Evolutionary conservation across 2,329 filamentous ascomycete genomes (phyloP).

Genomic region (Zasmidium angulare): DNA sequence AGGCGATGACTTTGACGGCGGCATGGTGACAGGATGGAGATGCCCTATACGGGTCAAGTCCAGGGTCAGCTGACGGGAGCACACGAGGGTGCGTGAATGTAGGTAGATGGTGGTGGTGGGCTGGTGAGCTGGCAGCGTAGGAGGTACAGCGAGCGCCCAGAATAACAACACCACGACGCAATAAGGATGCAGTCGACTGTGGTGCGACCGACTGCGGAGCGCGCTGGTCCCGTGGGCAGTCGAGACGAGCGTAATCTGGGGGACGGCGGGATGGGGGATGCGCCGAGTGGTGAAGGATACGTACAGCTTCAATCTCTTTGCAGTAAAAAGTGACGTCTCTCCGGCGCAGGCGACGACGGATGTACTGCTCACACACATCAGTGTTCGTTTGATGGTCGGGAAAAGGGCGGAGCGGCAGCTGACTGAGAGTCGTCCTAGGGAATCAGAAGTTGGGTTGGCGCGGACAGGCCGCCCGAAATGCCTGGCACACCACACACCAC

Average conservation of each 20-base stretch:
- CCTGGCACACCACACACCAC: too few species aligned
- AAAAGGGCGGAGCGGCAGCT: neutral
- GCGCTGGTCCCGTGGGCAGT: neutral
- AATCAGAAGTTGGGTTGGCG: too few species aligned
- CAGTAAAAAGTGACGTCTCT: too few species aligned
- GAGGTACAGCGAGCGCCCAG: too few species aligned
- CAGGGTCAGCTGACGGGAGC: neutral
- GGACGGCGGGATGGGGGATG: neutral
- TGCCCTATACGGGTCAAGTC: neutral
- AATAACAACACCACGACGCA: too few species aligned
- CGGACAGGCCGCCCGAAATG: too few species aligned
- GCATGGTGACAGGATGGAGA: neutral
- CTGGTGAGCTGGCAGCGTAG: slow-evolving; percentile 1
- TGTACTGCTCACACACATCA: too few species aligned
- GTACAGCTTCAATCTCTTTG: too few species aligned
- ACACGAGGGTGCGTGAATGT: neutral
- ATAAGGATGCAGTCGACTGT: neutral
- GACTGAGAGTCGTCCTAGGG: too few species aligned
- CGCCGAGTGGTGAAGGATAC: too few species aligned
- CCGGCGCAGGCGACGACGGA: too few species aligned
- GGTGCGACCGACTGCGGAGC: neutral
- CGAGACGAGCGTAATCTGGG: neutral
- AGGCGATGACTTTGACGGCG: neutral
- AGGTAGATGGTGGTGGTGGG: neutral
- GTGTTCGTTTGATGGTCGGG: too few species aligned